These are phyloP conservation scores for Canavalia ensiformis DNA, from an alignment of 306 rosid genomes.

Conservation along the genomic window DNA sequence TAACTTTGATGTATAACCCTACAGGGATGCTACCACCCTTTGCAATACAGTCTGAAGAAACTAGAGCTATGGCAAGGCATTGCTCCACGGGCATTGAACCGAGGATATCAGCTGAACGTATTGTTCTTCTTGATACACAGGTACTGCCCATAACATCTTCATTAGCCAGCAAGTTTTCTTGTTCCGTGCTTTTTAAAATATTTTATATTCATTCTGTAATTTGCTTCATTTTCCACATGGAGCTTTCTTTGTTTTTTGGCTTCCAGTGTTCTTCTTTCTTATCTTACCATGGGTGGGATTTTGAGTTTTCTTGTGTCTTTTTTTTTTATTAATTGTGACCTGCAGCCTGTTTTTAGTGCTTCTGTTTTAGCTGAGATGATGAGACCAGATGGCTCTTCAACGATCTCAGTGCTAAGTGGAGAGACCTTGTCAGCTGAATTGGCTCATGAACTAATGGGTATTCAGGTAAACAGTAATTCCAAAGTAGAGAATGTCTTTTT, in stretches of 20 bases:
- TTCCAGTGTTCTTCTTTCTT: not conserved
- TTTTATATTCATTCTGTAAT: not conserved
- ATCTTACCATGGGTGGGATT: not conserved
- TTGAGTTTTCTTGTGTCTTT: not conserved
- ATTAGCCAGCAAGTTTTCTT: not conserved
- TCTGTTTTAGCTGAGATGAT: conserved; percentile 87
- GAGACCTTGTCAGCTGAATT: conserved; percentile 83
- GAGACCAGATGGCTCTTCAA: conserved; percentile 88
- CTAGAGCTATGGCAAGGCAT: conserved; percentile 82
- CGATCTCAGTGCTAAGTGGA: conserved; percentile 68
- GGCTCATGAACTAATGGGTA: conserved; percentile 84
- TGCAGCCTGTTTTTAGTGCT: conserved; percentile 86
- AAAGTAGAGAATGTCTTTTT: not conserved
- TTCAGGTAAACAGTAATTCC: conserved; percentile 66
- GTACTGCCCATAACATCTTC: conserved; percentile 46
- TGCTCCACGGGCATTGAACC: conserved; percentile 92
- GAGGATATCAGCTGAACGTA: conserved; percentile 79
- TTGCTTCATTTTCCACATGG: not conserved
- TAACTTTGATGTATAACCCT: conserved; percentile 36
- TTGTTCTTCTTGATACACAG: conserved; percentile 93
- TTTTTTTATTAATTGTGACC: conserved; percentile 33
- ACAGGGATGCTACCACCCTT: conserved; percentile 91
- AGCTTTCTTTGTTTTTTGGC: not conserved
- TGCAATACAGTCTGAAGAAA: conserved; percentile 72
- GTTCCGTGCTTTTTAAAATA: not conserved